Evolutionary conservation across 2,329 filamentous ascomycete genomes (phyloP).

Genomic region (Colletotrichum ledebouriae): DNA sequence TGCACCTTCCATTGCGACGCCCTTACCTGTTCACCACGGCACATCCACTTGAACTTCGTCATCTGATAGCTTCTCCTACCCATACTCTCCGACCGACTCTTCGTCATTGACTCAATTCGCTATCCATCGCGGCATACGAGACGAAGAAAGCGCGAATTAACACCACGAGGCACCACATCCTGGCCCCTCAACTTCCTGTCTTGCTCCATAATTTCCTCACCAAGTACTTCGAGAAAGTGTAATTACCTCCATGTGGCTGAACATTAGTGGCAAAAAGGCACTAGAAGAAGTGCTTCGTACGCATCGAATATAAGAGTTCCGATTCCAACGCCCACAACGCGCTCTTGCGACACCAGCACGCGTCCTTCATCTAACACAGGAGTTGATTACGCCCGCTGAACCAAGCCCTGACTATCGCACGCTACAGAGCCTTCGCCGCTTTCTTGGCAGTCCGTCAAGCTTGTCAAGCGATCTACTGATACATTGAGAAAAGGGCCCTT

Average conservation of each 20-base stretch:
- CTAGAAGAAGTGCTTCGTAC: neutral
- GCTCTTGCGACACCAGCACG: neutral
- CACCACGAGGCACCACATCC: neutral
- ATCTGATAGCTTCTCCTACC: conserved; percentile 39
- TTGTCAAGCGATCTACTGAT: conserved; percentile 37
- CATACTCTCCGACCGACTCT: conserved; percentile 31
- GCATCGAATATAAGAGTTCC: neutral
- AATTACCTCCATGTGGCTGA: too few species aligned
- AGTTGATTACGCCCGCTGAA: neutral
- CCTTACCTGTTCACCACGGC: neutral
- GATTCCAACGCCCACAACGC: conserved; percentile 26
- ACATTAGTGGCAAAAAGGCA: too few species aligned
- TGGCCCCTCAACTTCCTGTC: conserved; percentile 1
- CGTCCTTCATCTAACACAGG: conserved; percentile 4
- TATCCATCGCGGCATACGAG: conserved; percentile 21
- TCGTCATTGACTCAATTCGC: conserved; percentile 27
- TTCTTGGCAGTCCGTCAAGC: conserved; percentile 20
- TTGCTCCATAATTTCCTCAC: conserved; percentile 14
- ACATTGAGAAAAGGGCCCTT: conserved; percentile 22
- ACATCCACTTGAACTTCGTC: conserved; percentile 47
- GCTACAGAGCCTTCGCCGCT: neutral
- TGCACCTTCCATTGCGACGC: conserved; percentile 31
- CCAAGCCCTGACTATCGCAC: neutral
- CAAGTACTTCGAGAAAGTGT: neutral
- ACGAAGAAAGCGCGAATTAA: conserved; percentile 24